Evolutionary conservation across 345 rosid species (phyloP).

Genomic region (Moringa oleifera): DNA sequence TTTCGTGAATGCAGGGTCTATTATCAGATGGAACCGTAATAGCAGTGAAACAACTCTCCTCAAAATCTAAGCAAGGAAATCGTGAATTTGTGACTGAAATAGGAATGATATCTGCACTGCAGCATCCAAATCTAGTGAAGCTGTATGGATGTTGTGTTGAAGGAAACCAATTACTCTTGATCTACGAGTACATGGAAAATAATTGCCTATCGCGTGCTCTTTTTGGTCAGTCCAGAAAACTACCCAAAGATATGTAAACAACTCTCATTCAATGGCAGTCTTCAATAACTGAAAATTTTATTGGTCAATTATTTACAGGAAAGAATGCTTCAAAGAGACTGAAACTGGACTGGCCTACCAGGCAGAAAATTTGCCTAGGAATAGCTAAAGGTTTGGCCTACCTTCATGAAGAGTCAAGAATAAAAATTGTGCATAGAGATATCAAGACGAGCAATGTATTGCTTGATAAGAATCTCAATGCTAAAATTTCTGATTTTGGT

Average conservation of each 20-base stretch:
- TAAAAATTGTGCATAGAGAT: constrained; percentile 92
- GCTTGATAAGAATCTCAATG: constrained; percentile 72
- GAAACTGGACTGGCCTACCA: constrained; percentile 66
- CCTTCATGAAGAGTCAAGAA: constrained; percentile 80
- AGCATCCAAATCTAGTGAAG: constrained; percentile 78
- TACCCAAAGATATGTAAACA: background rate
- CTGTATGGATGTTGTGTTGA: constrained; percentile 75
- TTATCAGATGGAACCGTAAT: constrained; percentile 61
- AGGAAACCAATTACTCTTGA: constrained; percentile 59
- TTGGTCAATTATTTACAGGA: constrained; percentile 28
- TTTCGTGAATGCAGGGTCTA: constrained; percentile 47
- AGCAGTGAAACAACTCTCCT: constrained; percentile 69
- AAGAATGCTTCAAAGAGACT: constrained; percentile 36
- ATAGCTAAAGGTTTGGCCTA: constrained; percentile 73
- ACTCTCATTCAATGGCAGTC: background rate
- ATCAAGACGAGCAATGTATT: constrained; percentile 87
- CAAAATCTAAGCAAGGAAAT: constrained; percentile 77
- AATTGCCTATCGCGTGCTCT: constrained; percentile 62
- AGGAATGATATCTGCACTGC: constrained; percentile 72
- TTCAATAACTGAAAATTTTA: background rate
- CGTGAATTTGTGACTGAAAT: too few species aligned
- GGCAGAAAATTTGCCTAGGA: constrained; percentile 63
- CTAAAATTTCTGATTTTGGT: constrained; percentile 93
- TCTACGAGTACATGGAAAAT: constrained; percentile 74
- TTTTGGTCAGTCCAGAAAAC: constrained; percentile 39